Base-by-base conservation (phyloP, 176 grass and related monocot species). In the Avena eriantha region DNA sequence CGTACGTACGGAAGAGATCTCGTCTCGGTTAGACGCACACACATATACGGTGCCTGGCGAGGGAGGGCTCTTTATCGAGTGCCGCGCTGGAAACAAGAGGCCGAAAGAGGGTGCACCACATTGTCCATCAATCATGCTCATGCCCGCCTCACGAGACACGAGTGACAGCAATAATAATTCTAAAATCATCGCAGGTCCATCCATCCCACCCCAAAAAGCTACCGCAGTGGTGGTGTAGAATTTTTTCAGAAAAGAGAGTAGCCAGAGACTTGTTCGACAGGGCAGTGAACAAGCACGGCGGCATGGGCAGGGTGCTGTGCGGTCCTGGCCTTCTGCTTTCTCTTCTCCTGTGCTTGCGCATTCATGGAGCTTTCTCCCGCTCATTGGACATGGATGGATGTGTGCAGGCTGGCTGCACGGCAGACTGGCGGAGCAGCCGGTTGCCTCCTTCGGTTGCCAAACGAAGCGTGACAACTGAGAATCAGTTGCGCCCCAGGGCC, bases 121-220 rank as follows among this genome's bases (percentile, higher is more conserved):
- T 73, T 76, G 68, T 69, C 68, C 83, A 69, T 75, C 78, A 82
- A 81, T 90, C 69, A 81, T 82, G 39, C 39, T 90, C 69, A 81
- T 82, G 39, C 43, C 47, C 58, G 35, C 51, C 51, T 48, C 66
- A 55, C 84, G 45, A 55, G 75, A 72, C 73, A 53, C 31, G 8
- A 86, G 72, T 63, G 84, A 80, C 74, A 24, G 56, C 66, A 61
- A 74, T 86, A 90, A 79, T 73, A 87, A 83, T 86, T 72, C 74
- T 66, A 57, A 53, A 70, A 77, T 85, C 79, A 82, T 73, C 71
- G 72, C 54, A 56, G 58, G 71, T 74, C 81, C 82, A 26, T 78
- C 60, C 70, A 65, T 39, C 60, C 64, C 15, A 23, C 5, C 50
- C 69, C 59, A 11, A 54, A 51, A 78, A 83, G 59, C 24, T 50